A percentile compares a stretch with the other conserved stretches of the same genome.
phyloP scores from a whole-genome alignment of 495 filamentous ascomycete genomes.

The Penicillium angulare region DNA sequence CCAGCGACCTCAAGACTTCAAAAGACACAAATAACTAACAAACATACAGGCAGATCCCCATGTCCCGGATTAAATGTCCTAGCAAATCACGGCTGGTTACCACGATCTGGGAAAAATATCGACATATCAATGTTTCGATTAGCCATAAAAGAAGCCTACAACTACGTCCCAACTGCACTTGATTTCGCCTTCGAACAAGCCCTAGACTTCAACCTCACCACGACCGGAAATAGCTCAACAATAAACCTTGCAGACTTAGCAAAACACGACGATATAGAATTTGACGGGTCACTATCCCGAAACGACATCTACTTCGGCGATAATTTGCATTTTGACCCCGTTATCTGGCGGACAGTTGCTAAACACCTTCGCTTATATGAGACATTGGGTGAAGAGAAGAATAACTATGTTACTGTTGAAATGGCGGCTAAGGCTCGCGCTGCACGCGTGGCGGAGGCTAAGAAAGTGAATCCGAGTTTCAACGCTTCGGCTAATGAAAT shows the following conservation, averaged over 20 bases:
- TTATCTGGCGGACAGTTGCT: constrained; percentile 10
- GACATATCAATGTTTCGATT: constrained; percentile 12
- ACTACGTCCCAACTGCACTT: constrained; percentile 17
- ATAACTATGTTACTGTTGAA: constrained; percentile 10
- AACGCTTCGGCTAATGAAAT: constrained; percentile 9
- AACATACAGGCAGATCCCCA: constrained; percentile 11
- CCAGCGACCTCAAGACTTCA: not conserved
- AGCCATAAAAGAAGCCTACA: constrained; percentile 15
- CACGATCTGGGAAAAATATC: constrained; percentile 18
- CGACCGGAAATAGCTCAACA: constrained; percentile 12
- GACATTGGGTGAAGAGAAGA: not conserved
- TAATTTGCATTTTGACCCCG: constrained; percentile 7
- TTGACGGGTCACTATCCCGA: constrained; percentile 19
- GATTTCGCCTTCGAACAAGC: constrained; percentile 24
- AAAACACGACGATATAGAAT: constrained; percentile 11
- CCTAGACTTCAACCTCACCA: constrained; percentile 13
- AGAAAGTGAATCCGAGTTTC: constrained; percentile 9
- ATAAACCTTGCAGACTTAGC: constrained; percentile 13
- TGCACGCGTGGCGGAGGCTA: constrained; percentile 8
- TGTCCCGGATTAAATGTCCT: constrained; percentile 21
- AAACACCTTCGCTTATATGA: constrained; percentile 15
- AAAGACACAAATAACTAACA: not conserved
- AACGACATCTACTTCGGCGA: constrained; percentile 24
- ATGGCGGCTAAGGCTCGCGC: constrained; percentile 11
- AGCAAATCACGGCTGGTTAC: constrained; percentile 19